These are phyloP conservation scores for Colletotrichum destructivum DNA, from an alignment of 2,329 filamentous ascomycete genomes.

Conservation along the genomic window DNA sequence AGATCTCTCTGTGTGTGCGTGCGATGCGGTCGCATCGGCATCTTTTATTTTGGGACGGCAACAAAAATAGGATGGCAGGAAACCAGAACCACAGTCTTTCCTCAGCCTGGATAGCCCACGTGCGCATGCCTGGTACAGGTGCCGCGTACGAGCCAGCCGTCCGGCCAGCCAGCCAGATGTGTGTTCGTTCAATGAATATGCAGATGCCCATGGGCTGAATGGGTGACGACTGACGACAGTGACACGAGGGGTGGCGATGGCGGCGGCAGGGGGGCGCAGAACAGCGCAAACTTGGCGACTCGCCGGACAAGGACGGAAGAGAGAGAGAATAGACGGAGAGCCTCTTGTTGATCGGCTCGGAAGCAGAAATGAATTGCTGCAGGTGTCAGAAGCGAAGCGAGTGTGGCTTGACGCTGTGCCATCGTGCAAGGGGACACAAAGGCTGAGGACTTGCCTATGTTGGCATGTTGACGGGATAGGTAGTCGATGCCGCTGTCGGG, in stretches of 20 bases:
- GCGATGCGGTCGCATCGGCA: background rate
- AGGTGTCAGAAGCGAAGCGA: slow-evolving; percentile 38
- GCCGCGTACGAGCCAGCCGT: background rate
- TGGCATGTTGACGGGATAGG: slow-evolving; percentile 6
- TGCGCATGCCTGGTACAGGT: background rate
- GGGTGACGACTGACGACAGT: slow-evolving; percentile 13
- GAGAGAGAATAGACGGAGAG: background rate
- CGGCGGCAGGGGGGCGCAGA: slow-evolving; percentile 3
- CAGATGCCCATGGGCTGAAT: slow-evolving; percentile 32
- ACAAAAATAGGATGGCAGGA: slow-evolving; percentile 1
- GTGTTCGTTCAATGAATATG: slow-evolving; percentile 12
- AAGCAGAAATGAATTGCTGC: slow-evolving; percentile 23
- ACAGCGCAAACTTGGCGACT: slow-evolving; percentile 20
- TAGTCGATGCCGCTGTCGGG: background rate
- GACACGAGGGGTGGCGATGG: slow-evolving; percentile 1
- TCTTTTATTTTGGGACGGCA: background rate
- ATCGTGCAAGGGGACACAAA: slow-evolving; percentile 9
- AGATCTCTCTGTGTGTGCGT: background rate
- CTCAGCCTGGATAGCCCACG: background rate
- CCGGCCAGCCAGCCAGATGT: background rate
- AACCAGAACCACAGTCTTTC: background rate
- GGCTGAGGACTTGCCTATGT: slow-evolving; percentile 2
- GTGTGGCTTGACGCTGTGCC: slow-evolving; percentile 27
- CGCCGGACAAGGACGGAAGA: background rate
- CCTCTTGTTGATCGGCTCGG: slow-evolving; percentile 6